A percentile compares a stretch with the other conserved stretches of the same genome.
phyloP scores from a whole-genome alignment of 192 early-diverging fungal species.

The Spinellus fusiger region DNA sequence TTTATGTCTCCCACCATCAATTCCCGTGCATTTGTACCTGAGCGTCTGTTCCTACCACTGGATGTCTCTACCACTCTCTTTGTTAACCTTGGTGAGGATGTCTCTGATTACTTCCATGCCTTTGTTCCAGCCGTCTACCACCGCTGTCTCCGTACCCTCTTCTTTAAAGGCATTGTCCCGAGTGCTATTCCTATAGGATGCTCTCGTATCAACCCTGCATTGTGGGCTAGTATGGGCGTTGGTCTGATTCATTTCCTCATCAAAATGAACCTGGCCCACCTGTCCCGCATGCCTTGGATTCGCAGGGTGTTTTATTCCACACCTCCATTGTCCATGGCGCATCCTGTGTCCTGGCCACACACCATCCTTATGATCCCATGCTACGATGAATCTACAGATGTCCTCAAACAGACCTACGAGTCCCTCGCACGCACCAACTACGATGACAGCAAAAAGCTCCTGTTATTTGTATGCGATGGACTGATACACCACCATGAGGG shows the following conservation, averaged over 20 bases:
- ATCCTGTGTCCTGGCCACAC: conserved; percentile 8
- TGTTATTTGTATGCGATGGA: conserved; percentile 68
- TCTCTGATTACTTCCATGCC: conserved; percentile 21
- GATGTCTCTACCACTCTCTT: conserved; percentile 24
- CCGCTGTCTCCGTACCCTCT: conserved; percentile 20
- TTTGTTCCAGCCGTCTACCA: conserved; percentile 20
- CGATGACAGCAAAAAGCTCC: conserved; percentile 62
- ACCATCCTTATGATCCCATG: conserved; percentile 59
- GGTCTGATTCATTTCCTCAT: conserved; percentile 27
- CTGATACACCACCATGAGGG: conserved; percentile 55
- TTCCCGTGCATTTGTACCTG: conserved; percentile 21
- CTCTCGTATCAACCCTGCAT: conserved; percentile 25
- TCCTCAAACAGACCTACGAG: conserved; percentile 55
- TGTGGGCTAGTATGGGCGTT: conserved; percentile 33
- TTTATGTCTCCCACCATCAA: conserved; percentile 12
- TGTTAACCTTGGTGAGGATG: conserved; percentile 30
- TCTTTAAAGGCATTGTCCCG: conserved; percentile 21
- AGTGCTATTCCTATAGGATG: conserved; percentile 16
- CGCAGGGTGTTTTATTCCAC: conserved; percentile 18
- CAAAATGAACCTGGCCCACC: conserved; percentile 32
- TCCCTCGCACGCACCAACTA: conserved; percentile 55
- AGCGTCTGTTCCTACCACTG: conserved; percentile 31
- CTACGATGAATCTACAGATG: conserved; percentile 61
- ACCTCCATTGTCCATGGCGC: conserved; percentile 2
- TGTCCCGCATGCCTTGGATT: conserved; percentile 26